Base-by-base conservation (phyloP, 1,284 basidiomycete genomes). In the Gomphus bonarii region DNA sequence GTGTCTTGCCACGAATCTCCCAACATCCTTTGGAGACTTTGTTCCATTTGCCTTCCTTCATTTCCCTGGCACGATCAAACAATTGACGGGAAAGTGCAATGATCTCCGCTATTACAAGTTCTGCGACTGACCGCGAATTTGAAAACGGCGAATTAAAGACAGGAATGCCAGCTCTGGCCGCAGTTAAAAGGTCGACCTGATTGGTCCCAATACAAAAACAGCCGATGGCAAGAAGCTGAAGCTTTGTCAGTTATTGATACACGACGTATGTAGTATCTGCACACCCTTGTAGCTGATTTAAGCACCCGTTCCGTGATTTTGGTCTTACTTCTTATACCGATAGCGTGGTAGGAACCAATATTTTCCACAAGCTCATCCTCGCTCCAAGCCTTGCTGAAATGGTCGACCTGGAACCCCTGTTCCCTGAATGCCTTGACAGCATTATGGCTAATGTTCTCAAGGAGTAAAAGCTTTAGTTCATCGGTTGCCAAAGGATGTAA, bases 181-280 rank as follows among this genome's bases (percentile, higher is more conserved):
- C 94, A 3, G 88, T 82, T 47, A 72, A 63, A 54, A 99, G 85
- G 70, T 98, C 94, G 65, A 99, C 97, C 72, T 99, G 97, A 74
- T 99, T 99, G 61, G 94, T 95, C 59, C 97, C 97, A 66, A 99
- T 99, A 75, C 97, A 99, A 83, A 99, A 99, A 73, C 97, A 99
- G 43, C 97, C 97, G 62, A 99, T 93, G 65, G 88, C 92, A 14
- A 99, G 80, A 44, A 99, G 86, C 92, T 97, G 66, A 4, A 40
- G 30, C 57, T 38, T 52, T 33, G 36, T 60, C 14, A 59, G 40
- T 16, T 22, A 12, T 33, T 48, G 22, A 43, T 22, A 33, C 28
- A 52, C 28, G n/a, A 11, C 42, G 16, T 16, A 64, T 44, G 59
- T 50, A 57, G 42, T 54, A 43, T 51, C 44, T 22, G 57, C 74